A percentile compares a stretch with the other conserved stretches of the same genome.
These are phyloP conservation scores for Penicillium verhagenii DNA, from an alignment of 495 filamentous ascomycete genomes.

Conservation along the genomic window DNA sequence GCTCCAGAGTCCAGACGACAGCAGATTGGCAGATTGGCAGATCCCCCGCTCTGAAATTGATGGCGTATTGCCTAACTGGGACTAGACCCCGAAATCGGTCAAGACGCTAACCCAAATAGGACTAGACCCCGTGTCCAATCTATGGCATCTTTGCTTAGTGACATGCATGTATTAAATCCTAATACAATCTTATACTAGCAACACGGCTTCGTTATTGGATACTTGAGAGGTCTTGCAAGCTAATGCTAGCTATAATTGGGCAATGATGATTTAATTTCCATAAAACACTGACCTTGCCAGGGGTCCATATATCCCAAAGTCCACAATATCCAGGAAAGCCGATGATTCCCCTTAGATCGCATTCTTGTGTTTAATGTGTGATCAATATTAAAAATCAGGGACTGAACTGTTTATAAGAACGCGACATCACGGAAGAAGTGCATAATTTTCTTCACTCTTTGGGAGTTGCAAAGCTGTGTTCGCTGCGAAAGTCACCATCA, in stretches of 20 bases:
- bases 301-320: not conserved
- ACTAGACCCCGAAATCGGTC: conserved; percentile 7
- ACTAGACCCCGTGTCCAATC: conserved; percentile 2
- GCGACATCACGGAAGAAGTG: too few species aligned
- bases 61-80: not conserved
- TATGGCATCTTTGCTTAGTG: not conserved
- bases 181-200: not conserved
- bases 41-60: not conserved
- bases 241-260: not conserved
- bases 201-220: not conserved
- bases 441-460: too few species aligned
- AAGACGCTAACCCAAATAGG: not conserved
- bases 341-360: not conserved
- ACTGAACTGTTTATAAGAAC: not conserved
- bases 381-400: not conserved
- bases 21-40: not conserved
- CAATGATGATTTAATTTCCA: not conserved
- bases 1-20: too few species aligned
- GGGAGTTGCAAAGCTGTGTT: too few species aligned
- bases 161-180: too few species aligned
- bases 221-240: not conserved
- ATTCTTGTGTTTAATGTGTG: not conserved
- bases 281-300: not conserved
- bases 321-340: not conserved
- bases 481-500: not conserved